Percentiles rank a stretch among this genome's conserved stretches.
Evolutionary conservation across 345 rosid species (phyloP).

Genomic region (Syzygium aromaticum): DNA sequence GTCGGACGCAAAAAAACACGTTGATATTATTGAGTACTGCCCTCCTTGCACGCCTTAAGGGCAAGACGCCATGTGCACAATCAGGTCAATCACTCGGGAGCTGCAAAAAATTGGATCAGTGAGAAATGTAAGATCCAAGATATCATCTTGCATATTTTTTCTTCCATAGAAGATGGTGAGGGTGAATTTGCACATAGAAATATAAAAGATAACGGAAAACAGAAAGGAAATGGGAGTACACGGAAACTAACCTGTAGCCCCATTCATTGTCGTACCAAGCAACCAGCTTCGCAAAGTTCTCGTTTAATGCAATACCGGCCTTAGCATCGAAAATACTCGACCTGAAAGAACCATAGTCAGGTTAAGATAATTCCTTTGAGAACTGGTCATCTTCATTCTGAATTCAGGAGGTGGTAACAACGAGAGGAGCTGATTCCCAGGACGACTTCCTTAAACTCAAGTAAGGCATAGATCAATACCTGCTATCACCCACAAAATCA

Average conservation of each 20-base stretch:
- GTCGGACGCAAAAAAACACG: background rate
- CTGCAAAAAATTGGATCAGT: slow-evolving; percentile 16
- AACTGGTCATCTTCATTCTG: background rate
- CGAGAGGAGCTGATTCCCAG: background rate
- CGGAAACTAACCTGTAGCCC: slow-evolving; percentile 55
- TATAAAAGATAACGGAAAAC: background rate
- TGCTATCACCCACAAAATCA: slow-evolving; percentile 72
- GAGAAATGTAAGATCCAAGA: background rate
- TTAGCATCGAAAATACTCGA: slow-evolving; percentile 86
- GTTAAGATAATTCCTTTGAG: background rate
- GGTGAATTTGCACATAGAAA: background rate
- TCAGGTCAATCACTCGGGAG: slow-evolving; percentile 59
- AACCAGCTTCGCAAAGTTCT: slow-evolving; percentile 47
- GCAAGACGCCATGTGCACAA: slow-evolving; percentile 29
- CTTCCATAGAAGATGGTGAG: background rate
- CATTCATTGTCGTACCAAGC: slow-evolving; percentile 78
- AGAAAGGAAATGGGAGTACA: background rate
- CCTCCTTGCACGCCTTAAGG: background rate
- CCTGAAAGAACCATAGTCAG: slow-evolving; percentile 13
- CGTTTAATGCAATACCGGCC: slow-evolving; percentile 73
- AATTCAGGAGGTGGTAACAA: background rate
- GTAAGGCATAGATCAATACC: slow-evolving; percentile 17
- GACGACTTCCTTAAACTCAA: background rate
- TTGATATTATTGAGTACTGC: background rate
- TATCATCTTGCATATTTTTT: background rate